Evolutionary conservation across 2,329 filamentous ascomycete genomes (phyloP).

Genomic region (Penicillium olsonii): DNA sequence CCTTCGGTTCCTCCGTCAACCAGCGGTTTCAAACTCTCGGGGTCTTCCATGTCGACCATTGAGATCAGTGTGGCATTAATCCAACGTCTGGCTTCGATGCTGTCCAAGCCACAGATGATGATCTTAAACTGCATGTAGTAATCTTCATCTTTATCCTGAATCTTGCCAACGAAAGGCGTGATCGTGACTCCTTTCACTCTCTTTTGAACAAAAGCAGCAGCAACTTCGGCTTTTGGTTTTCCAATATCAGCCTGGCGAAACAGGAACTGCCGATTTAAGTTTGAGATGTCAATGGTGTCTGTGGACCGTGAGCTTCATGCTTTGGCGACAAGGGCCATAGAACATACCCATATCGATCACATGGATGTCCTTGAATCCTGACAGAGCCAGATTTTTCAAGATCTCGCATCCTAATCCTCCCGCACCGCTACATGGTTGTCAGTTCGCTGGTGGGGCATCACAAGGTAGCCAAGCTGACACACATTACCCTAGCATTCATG

Average conservation of each 20-base stretch:
- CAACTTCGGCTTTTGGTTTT: slow-evolving; percentile 89
- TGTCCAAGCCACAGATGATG: slow-evolving; percentile 91
- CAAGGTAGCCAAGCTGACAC: slow-evolving; percentile 27
- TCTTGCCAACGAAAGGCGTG: slow-evolving; percentile 89
- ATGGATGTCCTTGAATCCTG: slow-evolving; percentile 94
- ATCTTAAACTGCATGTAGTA: slow-evolving; percentile 98
- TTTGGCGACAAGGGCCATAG: background rate
- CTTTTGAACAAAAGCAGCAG: slow-evolving; percentile 85
- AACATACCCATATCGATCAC: slow-evolving; percentile 93
- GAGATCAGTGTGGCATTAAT: slow-evolving; percentile 92
- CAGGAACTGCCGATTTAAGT: slow-evolving; percentile 95
- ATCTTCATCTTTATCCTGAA: slow-evolving; percentile 93
- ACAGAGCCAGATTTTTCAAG: slow-evolving; percentile 91
- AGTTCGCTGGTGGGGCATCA: background rate
- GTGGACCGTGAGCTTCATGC: slow-evolving; percentile 1
- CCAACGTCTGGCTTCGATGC: slow-evolving; percentile 96
- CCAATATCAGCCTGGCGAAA: slow-evolving; percentile 92
- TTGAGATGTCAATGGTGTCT: slow-evolving; percentile 98
- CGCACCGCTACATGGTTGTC: slow-evolving; percentile 67
- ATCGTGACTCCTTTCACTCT: slow-evolving; percentile 89
- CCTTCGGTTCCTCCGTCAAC: slow-evolving; percentile 96
- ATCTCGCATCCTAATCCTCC: slow-evolving; percentile 96
- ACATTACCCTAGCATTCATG: slow-evolving; percentile 52
- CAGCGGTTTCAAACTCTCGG: slow-evolving; percentile 85
- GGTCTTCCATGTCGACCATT: slow-evolving; percentile 81